Base-by-base conservation (phyloP, 176 grass and related monocot species). In the Oryza glumipatula region DNA sequence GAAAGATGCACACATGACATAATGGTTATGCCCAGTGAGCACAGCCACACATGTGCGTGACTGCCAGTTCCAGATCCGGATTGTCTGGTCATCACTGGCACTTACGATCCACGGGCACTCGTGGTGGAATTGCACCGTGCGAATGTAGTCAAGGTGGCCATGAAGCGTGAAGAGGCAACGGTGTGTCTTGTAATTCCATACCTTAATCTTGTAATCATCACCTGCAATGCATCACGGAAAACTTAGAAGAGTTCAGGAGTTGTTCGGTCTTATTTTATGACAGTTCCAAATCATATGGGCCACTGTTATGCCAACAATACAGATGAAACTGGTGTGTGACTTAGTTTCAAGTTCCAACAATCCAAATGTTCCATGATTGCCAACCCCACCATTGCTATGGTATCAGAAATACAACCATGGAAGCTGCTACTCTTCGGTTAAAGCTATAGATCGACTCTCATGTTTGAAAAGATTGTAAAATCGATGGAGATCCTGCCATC, bases 141-240 rank as follows among this genome's bases (percentile, higher is more conserved):
- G 93, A 67, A 98, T 98, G 79, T 98, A 98, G 83, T 98, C 96
- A 70, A 98, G 93, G 30, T 98, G 93, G 33, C 96, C 96, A 61
- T 90, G 88, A 74, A 98, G 96, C 14, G 96, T 98, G 76, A 98
- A 98, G n/a, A 98, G 80, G 89, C 93, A 98, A 63, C 96, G 93
- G 83, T 98, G 96, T 14, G 93, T 98, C 88, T 98, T 98, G 83
- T 98, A 94, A 84, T 98, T 98, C 96, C 96, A 98, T n/a, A 98
- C 93, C 85, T 98, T 98, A 60, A 98, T 98, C 83, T 98, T 98
- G 74, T 98, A 98, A 85, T 98, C 96, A 68, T 98, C 96, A 78
- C 96, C 96, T 98, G 86, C 76, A 91, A 60, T 64, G 1, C 77
- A 85, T 44, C 61, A 78, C 7, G n/a, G 12, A 28, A 45, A 77